Evolutionary conservation across 1,284 basidiomycete genomes (phyloP), one percentile per base, ranked within the genome.

Genomic region (Phlebopus sp.): DNA sequence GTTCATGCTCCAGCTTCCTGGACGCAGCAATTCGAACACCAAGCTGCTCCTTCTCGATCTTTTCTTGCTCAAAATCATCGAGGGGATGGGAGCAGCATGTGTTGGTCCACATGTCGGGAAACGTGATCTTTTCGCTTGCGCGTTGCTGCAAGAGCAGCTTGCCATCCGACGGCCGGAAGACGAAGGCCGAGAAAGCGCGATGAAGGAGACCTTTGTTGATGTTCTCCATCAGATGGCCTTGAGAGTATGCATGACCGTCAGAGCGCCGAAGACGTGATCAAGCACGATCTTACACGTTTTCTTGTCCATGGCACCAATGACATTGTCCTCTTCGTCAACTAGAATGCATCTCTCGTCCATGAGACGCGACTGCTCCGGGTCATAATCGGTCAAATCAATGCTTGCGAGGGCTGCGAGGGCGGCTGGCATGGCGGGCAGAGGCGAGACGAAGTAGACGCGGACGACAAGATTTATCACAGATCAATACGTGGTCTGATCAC

Each of bases 91-190:
- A 97, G 74, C 97, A 99, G 69, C 97, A 99, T 3, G 97, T 99
- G 71, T 99, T 99, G 35, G 97, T 99, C 97, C 97, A 99, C 92
- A 98, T 95, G 66, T 92, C 84, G 2, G 97, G 97, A 75, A 99
- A 99, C 2, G 97, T 99, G 65, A 99, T 99, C 78, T 99, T 99
- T 75, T 98, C 95, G 21, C 84, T 77, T 9, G 97, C 97, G 37
- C 97, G 81, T 66, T 93, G 91, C 69, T 99, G 97, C 32, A 99
- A 79, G 15, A 99, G 77, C n/a, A 99, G 79, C 67, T 90, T 92
- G 46, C 96, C 97, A 66, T 97, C 92, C 7, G 82, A 82, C 1
- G 97, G 96, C 42, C 95, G 79, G 76, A 99, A 99, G 54, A 99
- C 81, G 69, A 99, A 99, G 37, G 89, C 93, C 55, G 94, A 97